These are phyloP conservation scores for Cyclotella cryptica DNA, from an alignment of 108 stramenopile genomes.

Conservation along the genomic window DNA sequence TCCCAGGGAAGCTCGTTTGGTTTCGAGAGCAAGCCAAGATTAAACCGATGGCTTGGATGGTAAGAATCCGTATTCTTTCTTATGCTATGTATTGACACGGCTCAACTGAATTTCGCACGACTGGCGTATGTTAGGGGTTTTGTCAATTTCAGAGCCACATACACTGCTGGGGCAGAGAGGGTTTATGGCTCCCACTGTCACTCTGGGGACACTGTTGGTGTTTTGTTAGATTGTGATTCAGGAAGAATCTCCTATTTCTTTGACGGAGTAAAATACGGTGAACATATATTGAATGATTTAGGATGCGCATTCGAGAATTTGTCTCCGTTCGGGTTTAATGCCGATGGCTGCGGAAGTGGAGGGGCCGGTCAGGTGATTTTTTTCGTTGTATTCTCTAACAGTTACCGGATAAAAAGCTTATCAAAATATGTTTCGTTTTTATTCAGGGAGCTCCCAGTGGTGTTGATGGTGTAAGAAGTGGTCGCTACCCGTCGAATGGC, in stretches of 20 bases:
- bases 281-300: conserved; percentile 94
- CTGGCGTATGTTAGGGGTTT: conserved; percentile 63
- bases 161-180: conserved; percentile 85
- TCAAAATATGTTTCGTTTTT: conserved; percentile 3
- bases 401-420: not conserved
- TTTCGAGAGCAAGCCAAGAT: conserved; percentile 61
- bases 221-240: conserved; percentile 94
- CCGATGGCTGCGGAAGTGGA: conserved; percentile 85
- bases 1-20: conserved; percentile 53
- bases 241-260: conserved; percentile 93
- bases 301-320: conserved; percentile 95
- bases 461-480: conserved; percentile 68
- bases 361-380: conserved; percentile 69
- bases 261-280: conserved; percentile 96
- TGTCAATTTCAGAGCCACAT: conserved; percentile 93
- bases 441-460: conserved; percentile 81
- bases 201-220: conserved; percentile 93
- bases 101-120: not conserved
- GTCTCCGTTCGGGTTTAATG: conserved; percentile 89
- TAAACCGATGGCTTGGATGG: conserved; percentile 89
- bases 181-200: conserved; percentile 94
- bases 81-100: not conserved
- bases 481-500: conserved; percentile 79
- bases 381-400: not conserved
- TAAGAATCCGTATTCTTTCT: conserved; percentile 10